Base-by-base conservation (phyloP, 2,329 filamentous ascomycete species). In the Aphanoascus verrucosus region DNA sequence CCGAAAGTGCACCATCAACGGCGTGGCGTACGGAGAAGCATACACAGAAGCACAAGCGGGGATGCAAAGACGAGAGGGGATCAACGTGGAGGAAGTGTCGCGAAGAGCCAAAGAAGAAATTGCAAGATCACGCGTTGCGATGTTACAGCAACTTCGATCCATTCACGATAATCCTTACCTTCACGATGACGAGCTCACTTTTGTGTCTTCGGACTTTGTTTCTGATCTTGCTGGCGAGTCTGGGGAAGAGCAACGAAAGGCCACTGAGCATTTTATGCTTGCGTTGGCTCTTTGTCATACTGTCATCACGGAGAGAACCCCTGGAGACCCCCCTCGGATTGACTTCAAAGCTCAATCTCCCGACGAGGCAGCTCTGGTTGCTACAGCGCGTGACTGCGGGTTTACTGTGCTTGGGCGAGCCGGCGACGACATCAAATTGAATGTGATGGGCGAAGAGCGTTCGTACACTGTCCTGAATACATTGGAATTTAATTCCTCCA, bases 271-370 rank as follows among this genome's bases (percentile, higher is more conserved):
- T 59, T 98, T 98, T 66, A 97, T 98, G 91, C 77, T 97, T 51
- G 88, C 86, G 7, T 77, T 98, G 55, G 89, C 93, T 15, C 79
- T 98, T n/a, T 98, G 93, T 64, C 93, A 98, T 67, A 94, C 89
- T 0, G 93, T 98, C 56, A 91, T 98, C 57, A 86, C 91, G 0
- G 93, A 98, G 67, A 84, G 84, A 58, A 82, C 84, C 0, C 88
- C 90, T 0, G 91, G 90, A n/a, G 88, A 97, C 61, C 85, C 85
- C 31, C 91, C 93, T 0, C 86, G 79, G 68, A 93, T 98, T 63
- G 80, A 90, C 28, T 98, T 96, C 78, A 97, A 94, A 72, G 93
- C 93, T 0, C 93, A 98, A 66, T 97, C 90, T 40, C 93, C 93
- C 0, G 93, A 98, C 64, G 93, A 98, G 70, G 89, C 93, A 52